Evolutionary conservation across 192 early-diverging fungal genomes (phyloP), one percentile per base, ranked within the genome.

Genomic region (Mortierella claussenii): DNA sequence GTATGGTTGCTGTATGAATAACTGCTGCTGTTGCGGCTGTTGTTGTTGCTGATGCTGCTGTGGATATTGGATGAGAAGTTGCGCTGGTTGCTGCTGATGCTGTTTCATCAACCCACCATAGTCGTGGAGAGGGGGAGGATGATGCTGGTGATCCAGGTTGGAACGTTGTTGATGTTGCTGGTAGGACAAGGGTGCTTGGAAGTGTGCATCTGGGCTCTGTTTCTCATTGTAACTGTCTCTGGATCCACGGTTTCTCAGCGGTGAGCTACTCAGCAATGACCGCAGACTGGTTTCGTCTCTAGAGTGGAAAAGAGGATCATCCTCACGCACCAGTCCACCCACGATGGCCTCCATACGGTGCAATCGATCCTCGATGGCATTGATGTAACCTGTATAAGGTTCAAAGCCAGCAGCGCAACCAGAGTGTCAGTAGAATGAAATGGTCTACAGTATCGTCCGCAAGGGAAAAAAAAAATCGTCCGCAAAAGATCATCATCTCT

Each of bases 301-400:
- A 8, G 50, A 26, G 7, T 48, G 60, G 44, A 40, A 52, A 13
- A 58, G 10, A 4, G 63, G 79, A 18, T 79, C 81, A 50, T 87
- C 84, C 28, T 81, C 81, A 11, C 82, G 80, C 4, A 88, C 82
- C 0, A 91, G 67, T 17, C 79, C 83, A 11, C 78, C 80, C 10
- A 95, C 75, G 26, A 92, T 84, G 43, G 84, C 81, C 67, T 95
- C 92, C 66, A 92, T 83, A 42, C 85, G 86, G 69, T 89, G 87
- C 40, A 95, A 76, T 44, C 91, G 75, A 54, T 82, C 86, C 60
- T 95, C 93, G 28, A 95, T 93, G 18, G 87, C 90, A 55, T 94
- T 93, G 37, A 95, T 94, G 62, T 95, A 94, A 26, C 93, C 93
- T 78, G 53, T 32, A 46, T 44, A 52, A 54, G 10, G 23, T 37